These are phyloP conservation scores for Saccharum officinarum DNA, from an alignment of 176 grass and related monocot species.

Conservation along the genomic window DNA sequence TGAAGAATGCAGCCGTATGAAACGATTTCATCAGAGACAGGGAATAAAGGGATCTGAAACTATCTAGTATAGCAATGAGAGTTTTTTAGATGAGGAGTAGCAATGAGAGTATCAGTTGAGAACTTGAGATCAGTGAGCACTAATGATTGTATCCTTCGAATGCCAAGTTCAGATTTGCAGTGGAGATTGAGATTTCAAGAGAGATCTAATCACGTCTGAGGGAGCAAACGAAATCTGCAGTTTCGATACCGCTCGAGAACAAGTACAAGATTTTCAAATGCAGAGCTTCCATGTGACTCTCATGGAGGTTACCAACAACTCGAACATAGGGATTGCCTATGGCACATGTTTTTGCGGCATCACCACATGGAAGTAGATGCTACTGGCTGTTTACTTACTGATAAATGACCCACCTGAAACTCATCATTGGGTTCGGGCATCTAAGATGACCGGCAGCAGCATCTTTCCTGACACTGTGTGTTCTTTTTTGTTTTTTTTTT, in stretches of 20 bases:
- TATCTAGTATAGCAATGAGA: neutral
- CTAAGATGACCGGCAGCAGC: conserved; percentile 42
- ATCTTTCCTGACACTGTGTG: conserved; percentile 42
- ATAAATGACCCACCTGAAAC: conserved; percentile 60
- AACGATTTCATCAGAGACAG: neutral
- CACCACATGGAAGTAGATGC: conserved; percentile 68
- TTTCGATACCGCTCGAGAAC: neutral
- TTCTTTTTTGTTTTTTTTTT: neutral
- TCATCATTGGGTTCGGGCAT: conserved; percentile 68
- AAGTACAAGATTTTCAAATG: conserved; percentile 4
- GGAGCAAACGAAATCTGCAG: conserved; percentile 33
- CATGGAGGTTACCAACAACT: conserved; percentile 40
- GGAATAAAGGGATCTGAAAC: neutral
- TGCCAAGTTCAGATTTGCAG: conserved; percentile 9
- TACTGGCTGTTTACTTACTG: conserved; percentile 31
- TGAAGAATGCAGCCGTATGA: neutral
- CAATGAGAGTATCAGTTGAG: neutral
- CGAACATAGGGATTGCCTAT: conserved; percentile 22
- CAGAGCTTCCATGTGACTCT: conserved; percentile 40
- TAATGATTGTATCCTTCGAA: conserved; percentile 12
- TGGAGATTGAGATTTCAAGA: conserved; percentile 16
- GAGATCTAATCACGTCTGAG: conserved; percentile 23
- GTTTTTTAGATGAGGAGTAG: neutral
- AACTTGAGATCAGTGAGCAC: neutral
- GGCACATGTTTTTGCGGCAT: conserved; percentile 57